These are phyloP conservation scores for Trichoderma koningii DNA, from an alignment of 2,329 filamentous ascomycete species.

Conservation along the genomic window DNA sequence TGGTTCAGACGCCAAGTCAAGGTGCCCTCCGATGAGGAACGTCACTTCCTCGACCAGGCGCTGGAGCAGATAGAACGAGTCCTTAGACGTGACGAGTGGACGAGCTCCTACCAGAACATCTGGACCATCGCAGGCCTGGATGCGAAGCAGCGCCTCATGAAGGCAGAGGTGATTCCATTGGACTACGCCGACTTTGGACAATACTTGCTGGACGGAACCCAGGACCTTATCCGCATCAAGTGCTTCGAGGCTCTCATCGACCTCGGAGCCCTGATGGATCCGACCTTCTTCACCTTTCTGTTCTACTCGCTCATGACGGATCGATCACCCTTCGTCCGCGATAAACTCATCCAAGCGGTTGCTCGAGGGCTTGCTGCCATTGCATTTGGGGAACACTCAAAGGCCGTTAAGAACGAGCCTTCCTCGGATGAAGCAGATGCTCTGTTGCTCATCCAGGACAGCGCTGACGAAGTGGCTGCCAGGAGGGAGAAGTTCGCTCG, in stretches of 20 bases:
- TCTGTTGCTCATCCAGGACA: constrained; percentile 48
- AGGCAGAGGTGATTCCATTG: constrained; percentile 60
- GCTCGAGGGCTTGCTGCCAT: constrained; percentile 62
- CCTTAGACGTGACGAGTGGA: constrained; percentile 69
- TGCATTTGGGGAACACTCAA: constrained; percentile 62
- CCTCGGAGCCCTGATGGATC: constrained; percentile 60
- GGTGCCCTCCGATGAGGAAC: constrained; percentile 49
- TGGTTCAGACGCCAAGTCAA: constrained; percentile 49
- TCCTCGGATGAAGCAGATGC: constrained; percentile 42
- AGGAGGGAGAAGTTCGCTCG: constrained; percentile 64
- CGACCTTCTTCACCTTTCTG: constrained; percentile 57
- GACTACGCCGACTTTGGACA: constrained; percentile 60
- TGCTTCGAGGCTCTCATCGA: constrained; percentile 66
- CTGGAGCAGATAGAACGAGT: constrained; percentile 67
- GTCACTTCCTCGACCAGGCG: constrained; percentile 54
- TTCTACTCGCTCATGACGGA: constrained; percentile 62
- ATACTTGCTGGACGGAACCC: constrained; percentile 65
- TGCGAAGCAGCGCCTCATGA: constrained; percentile 64
- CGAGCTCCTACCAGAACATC: constrained; percentile 67
- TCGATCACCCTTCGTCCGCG: constrained; percentile 63
- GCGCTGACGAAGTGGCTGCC: constrained; percentile 57
- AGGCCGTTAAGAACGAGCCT: constrained; percentile 46
- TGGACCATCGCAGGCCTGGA: constrained; percentile 65
- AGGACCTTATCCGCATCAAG: constrained; percentile 65
- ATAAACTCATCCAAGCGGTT: constrained; percentile 60